A percentile compares a stretch with the other conserved stretches of the same genome.
Conservation (phyloP, 1,284 basidiomycete genomes). For the Vanrija sp. region DNA sequence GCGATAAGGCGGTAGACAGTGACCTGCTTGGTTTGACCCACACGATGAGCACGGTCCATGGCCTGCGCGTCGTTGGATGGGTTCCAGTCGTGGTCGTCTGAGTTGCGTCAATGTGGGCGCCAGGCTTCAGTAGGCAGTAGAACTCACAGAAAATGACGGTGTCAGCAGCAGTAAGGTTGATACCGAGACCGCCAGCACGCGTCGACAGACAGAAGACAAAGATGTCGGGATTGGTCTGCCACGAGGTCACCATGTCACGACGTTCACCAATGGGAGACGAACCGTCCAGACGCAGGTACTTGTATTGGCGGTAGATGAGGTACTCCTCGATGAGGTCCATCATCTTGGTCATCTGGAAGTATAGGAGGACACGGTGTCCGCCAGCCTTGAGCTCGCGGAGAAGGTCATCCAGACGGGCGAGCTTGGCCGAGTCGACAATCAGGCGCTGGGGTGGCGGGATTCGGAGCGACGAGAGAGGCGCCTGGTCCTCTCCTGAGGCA, state of each 20-base stretch:
- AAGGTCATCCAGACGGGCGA: constrained; percentile 82
- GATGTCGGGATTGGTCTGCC: constrained; percentile 95
- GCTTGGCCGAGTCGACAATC: constrained; percentile 94
- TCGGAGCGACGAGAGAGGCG: constrained; percentile 80
- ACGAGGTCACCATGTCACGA: constrained; percentile 98
- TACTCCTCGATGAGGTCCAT: constrained; percentile 99
- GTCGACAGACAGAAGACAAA: constrained; percentile 96
- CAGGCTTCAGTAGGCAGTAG: too few species aligned
- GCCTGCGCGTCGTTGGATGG: constrained; percentile 98
- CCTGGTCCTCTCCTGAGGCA: constrained; percentile 66
- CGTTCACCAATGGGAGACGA: constrained; percentile 93
- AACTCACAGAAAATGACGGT: constrained; percentile 77
- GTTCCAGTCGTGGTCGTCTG: constrained; percentile 99
- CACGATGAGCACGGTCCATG: constrained; percentile 98
- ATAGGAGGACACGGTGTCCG: constrained; percentile 91
- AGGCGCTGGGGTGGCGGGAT: constrained; percentile 94
- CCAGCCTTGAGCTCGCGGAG: constrained; percentile 88
- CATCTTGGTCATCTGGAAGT: constrained; percentile 99
- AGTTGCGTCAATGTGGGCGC: background rate
- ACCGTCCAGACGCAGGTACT: constrained; percentile 93
- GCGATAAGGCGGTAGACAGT: constrained; percentile 93
- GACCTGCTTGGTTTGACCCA: constrained; percentile 98
- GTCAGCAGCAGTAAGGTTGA: constrained; percentile 96
- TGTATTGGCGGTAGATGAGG: constrained; percentile 94
- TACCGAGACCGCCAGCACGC: constrained; percentile 93